These are phyloP conservation scores for Coccomyxa sp. DNA, from an alignment of 139 green algal genomes.

Conservation along the genomic window DNA sequence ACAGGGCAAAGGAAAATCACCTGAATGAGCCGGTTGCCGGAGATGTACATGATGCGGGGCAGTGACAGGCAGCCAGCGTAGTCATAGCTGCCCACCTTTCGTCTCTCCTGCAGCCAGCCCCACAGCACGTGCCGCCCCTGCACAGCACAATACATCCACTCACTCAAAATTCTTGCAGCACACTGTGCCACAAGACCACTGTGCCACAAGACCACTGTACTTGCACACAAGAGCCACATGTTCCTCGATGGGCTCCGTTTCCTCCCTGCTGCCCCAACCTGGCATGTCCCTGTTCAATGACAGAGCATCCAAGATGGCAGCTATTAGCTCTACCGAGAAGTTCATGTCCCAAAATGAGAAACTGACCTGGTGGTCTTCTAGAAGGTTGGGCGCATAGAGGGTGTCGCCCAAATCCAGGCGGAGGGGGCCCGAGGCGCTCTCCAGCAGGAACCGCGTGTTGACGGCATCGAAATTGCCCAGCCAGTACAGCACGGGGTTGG, in stretches of 20 bases:
- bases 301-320: too few relatives aligned
- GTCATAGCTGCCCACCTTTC: constrained; percentile 56
- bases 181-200: neutral
- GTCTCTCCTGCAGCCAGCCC: constrained; percentile 82
- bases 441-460: constrained; percentile 32
- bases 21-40: constrained; percentile 36
- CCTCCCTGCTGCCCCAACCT: too few relatives aligned
- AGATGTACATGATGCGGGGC: constrained; percentile 59
- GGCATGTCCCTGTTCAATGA: too few relatives aligned
- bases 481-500: constrained; percentile 58
- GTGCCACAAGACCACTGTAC: too few relatives aligned
- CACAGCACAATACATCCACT: neutral
- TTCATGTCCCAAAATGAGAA: too few relatives aligned
- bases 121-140: constrained; percentile 73
- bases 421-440: constrained; percentile 37
- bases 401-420: constrained; percentile 55
- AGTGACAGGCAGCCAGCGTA: constrained; percentile 82
- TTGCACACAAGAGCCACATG: too few relatives aligned
- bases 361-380: constrained; percentile 35
- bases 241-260: too few relatives aligned
- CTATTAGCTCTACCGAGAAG: too few relatives aligned
- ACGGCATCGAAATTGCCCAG: constrained; percentile 13
- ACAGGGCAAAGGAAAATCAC: too few relatives aligned
- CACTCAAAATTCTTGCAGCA: neutral
- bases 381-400: constrained; percentile 62